Base-by-base conservation (phyloP, 345 rosid species). In the Eucalyptus cladocalyx region DNA sequence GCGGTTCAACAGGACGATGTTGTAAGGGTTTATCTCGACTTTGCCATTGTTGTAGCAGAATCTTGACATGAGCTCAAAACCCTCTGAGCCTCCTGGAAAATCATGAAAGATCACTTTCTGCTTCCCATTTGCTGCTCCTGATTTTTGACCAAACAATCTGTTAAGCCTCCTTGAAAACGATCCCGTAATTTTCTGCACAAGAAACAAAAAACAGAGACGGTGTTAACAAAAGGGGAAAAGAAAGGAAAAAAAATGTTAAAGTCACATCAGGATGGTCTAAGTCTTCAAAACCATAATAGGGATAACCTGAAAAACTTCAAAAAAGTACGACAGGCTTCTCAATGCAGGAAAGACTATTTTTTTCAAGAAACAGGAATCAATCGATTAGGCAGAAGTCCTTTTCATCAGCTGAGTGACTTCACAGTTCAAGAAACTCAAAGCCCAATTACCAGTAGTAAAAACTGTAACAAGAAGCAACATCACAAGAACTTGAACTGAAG, bases 1-100 rank as follows among this genome's bases (percentile, higher is more conserved):
- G 8, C 87, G 76, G 48, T 91, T 86, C 47, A 95, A 90, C 23
- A 93, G 89, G 83, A 92, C 93, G 16, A 90, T 19, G 86, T 94
- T 94, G 37, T 88, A 88, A 21, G 94, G 91, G 37, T 91, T 92
- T 47, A 94, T 90, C 87, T 89, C 87, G 24, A 87, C 87, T 54
- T 80, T 60, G 26, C 95, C 95, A 83, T 91, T 90, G 90, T 86
- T 92, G 90, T 93, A 92, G 91, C 94, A 94, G 87, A 92, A 93
- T 89, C 92, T 93, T 58, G 93, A 89, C 49, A 94, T 37, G n/a
- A 94, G 96, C 91, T 94, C 97, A 86, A 95, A 94, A 53, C 94
- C 95, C 65, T 90, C 90, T 17, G 93, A 90, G 3, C 94, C 97
- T 67, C 96, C 96, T 1, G 94, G 96, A 83, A 94, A 94, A 86